Evolutionary conservation across 1,284 basidiomycete genomes (phyloP).

Genomic region (Kwoniella shivajii): DNA sequence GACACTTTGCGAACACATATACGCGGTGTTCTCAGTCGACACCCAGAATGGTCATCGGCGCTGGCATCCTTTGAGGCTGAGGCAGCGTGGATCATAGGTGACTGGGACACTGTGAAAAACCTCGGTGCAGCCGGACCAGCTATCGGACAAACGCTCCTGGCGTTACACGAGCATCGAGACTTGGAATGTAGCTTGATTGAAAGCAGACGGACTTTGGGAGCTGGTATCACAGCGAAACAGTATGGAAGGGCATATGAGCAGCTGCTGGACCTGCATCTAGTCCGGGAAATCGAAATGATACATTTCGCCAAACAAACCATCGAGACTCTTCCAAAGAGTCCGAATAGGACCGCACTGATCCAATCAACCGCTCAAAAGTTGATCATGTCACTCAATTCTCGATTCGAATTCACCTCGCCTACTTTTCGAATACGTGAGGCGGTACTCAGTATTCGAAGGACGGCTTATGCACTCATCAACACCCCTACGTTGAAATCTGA

Average conservation of each 20-base stretch:
- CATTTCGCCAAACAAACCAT: constrained; percentile 55
- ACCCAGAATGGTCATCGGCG: constrained; percentile 79
- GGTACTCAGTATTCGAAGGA: constrained; percentile 84
- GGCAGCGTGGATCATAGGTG: constrained; percentile 92
- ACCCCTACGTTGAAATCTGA: constrained; percentile 56
- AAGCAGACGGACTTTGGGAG: constrained; percentile 77
- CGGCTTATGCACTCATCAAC: constrained; percentile 66
- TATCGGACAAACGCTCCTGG: constrained; percentile 79
- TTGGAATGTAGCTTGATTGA: constrained; percentile 62
- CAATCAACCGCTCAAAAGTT: constrained; percentile 19
- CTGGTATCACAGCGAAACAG: constrained; percentile 75
- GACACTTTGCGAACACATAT: constrained; percentile 97
- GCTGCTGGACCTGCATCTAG: constrained; percentile 80
- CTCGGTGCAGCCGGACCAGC: constrained; percentile 66
- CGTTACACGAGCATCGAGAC: constrained; percentile 65
- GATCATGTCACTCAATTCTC: constrained; percentile 33
- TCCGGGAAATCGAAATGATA: constrained; percentile 85
- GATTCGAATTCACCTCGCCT: constrained; percentile 66
- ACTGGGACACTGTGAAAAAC: constrained; percentile 78
- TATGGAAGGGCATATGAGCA: constrained; percentile 88
- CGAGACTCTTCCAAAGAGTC: neutral
- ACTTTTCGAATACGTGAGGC: constrained; percentile 92
- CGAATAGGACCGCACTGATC: constrained; percentile 17
- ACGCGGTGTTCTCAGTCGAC: constrained; percentile 79
- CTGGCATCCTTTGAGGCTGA: constrained; percentile 87